Percentiles rank a stretch among this genome's conserved stretches.
Conservation (phyloP, 2,329 filamentous ascomycete genomes). For the Tolypocladium endophyticum region DNA sequence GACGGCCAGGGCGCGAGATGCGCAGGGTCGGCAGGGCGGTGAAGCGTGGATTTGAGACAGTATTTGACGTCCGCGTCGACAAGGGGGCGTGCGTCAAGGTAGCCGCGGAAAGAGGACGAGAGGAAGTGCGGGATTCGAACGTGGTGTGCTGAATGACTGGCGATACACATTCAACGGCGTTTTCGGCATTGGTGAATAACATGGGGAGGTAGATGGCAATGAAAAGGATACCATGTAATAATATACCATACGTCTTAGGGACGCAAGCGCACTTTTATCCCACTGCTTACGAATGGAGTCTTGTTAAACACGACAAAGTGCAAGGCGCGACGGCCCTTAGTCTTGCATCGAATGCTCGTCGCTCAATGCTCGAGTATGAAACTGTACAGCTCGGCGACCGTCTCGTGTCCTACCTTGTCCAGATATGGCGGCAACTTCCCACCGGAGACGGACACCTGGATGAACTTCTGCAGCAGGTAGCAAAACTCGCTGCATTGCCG, state of each 20-base stretch:
- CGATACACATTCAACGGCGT: background rate
- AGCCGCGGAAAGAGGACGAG: background rate
- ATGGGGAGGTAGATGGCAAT: background rate
- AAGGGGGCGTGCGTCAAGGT: background rate
- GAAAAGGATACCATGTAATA: background rate
- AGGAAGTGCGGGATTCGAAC: background rate
- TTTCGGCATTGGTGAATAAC: background rate
- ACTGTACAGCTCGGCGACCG: background rate
- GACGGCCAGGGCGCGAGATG: background rate
- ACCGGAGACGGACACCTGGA: background rate
- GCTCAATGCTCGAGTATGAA: background rate
- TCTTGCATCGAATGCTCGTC: background rate
- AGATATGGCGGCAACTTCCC: background rate
- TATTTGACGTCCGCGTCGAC: background rate
- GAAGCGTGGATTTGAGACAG: background rate
- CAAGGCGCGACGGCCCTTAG: no score
- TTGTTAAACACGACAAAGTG: no score
- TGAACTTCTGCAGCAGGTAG: background rate
- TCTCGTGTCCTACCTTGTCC: background rate
- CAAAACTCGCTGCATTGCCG: slow-evolving; percentile 4
- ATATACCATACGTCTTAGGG: background rate
- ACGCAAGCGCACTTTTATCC: no score
- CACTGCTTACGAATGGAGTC: background rate
- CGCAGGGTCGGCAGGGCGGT: background rate
- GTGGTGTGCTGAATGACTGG: background rate